phyloP scores from a whole-genome alignment of 164 flowering plant species.

The Malania oleifera region DNA sequence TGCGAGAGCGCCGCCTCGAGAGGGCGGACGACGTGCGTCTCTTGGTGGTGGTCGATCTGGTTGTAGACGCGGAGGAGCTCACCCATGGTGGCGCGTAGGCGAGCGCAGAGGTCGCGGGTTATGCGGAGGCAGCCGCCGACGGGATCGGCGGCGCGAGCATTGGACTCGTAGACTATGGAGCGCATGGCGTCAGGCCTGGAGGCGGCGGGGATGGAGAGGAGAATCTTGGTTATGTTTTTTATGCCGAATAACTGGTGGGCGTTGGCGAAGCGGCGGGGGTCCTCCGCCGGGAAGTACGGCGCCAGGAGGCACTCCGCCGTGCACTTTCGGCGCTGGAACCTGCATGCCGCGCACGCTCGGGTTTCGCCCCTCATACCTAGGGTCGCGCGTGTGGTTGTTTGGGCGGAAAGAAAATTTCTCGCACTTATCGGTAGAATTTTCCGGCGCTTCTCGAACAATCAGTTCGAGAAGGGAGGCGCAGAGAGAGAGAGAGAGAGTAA shows the following conservation, averaged over 20 bases:
- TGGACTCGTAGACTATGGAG: background rate
- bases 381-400: too few species aligned
- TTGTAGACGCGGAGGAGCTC: background rate
- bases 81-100: background rate
- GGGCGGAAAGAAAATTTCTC: too few species aligned
- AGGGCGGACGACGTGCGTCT: too few species aligned
- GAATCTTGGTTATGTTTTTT: background rate
- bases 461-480: too few species aligned
- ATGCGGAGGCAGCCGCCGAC: background rate
- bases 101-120: background rate
- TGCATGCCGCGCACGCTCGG: conserved; percentile 1
- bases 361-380: background rate
- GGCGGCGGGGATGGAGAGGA: background rate
- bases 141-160: background rate
- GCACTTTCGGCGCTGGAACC: background rate
- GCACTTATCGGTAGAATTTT: too few species aligned
- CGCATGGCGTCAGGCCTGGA: background rate
- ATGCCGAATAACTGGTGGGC: background rate
- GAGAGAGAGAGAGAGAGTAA: too few species aligned
- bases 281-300: background rate
- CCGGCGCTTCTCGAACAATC: too few species aligned
- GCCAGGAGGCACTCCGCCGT: background rate
- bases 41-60: background rate
- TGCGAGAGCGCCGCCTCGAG: too few species aligned
- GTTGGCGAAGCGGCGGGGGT: background rate